These are phyloP conservation scores for Rubia occidens DNA, from an alignment of 305 asterid genomes.

Conservation along the genomic window DNA sequence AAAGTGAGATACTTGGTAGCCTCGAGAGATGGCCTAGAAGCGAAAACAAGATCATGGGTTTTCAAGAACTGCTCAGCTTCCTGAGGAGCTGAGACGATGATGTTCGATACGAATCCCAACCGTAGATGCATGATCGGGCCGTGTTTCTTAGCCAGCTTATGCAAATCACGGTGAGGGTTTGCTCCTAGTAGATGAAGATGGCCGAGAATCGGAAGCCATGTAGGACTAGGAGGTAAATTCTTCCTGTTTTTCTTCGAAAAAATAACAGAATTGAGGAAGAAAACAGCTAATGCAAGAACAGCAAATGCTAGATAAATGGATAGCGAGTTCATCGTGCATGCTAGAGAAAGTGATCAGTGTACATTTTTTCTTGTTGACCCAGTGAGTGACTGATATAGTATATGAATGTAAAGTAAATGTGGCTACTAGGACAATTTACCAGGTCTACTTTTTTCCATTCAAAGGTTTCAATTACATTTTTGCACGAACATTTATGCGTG, in stretches of 20 bases:
- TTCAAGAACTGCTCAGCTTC: slow-evolving; percentile 37
- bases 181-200: slow-evolving; percentile 42
- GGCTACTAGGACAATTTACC: no score
- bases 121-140: slow-evolving; percentile 42
- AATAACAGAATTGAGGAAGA: not conserved
- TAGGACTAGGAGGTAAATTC: slow-evolving; percentile 42
- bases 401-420: no score
- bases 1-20: slow-evolving; percentile 33
- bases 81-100: slow-evolving; percentile 36
- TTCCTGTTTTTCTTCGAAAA: not conserved
- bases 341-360: no score
- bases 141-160: slow-evolving; percentile 25
- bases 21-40: slow-evolving; percentile 23
- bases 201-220: slow-evolving; percentile 38
- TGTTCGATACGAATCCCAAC: slow-evolving; percentile 30
- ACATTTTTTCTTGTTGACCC: no score
- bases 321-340: not conserved
- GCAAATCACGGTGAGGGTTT: slow-evolving; percentile 39
- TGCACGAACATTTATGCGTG: no score
- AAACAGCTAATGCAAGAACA: not conserved
- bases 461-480: no score
- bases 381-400: no score
- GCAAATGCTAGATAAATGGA: not conserved
- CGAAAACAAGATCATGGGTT: no score
- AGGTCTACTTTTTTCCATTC: no score